These are phyloP conservation scores for Bipolaris oryzae DNA, from an alignment of 2,329 filamentous ascomycete species.

Conservation along the genomic window DNA sequence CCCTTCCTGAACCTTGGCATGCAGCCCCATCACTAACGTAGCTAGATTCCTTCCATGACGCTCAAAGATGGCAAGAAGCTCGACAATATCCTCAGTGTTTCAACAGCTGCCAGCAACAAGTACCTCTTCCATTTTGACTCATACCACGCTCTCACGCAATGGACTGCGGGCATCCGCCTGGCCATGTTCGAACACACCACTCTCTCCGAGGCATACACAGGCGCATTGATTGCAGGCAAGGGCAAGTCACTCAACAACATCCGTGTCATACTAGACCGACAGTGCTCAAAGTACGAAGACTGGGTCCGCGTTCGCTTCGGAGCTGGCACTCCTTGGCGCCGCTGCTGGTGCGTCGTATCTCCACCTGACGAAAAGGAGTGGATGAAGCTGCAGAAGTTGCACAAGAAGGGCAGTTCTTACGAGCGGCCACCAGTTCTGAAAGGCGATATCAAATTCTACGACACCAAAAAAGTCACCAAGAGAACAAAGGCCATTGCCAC, in stretches of 20 bases:
- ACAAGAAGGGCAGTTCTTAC: slow-evolving; percentile 83
- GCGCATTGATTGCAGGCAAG: slow-evolving; percentile 92
- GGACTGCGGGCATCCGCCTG: slow-evolving; percentile 92
- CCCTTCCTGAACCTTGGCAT: neutral
- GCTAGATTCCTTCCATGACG: slow-evolving; percentile 71
- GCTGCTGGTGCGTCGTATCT: slow-evolving; percentile 94
- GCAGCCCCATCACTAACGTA: slow-evolving; percentile 23
- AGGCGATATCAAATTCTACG: slow-evolving; percentile 94
- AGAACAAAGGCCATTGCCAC: slow-evolving; percentile 90
- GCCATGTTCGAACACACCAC: slow-evolving; percentile 94
- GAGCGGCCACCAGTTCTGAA: slow-evolving; percentile 77
- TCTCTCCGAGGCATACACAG: slow-evolving; percentile 94
- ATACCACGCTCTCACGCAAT: slow-evolving; percentile 88
- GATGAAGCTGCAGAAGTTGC: slow-evolving; percentile 78
- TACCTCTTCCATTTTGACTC: slow-evolving; percentile 97
- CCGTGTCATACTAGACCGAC: slow-evolving; percentile 81
- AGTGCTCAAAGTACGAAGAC: slow-evolving; percentile 78
- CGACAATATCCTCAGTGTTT: slow-evolving; percentile 94
- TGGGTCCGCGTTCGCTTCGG: slow-evolving; percentile 97
- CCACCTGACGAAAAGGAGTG: slow-evolving; percentile 94
- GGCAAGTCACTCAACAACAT: slow-evolving; percentile 90
- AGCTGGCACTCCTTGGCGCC: slow-evolving; percentile 91
- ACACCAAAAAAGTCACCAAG: slow-evolving; percentile 87
- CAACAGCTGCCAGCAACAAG: slow-evolving; percentile 92
- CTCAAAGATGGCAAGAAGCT: slow-evolving; percentile 84